Base-by-base conservation (phyloP, 257 asterid genomes). In the Leonotis leonurus region DNA sequence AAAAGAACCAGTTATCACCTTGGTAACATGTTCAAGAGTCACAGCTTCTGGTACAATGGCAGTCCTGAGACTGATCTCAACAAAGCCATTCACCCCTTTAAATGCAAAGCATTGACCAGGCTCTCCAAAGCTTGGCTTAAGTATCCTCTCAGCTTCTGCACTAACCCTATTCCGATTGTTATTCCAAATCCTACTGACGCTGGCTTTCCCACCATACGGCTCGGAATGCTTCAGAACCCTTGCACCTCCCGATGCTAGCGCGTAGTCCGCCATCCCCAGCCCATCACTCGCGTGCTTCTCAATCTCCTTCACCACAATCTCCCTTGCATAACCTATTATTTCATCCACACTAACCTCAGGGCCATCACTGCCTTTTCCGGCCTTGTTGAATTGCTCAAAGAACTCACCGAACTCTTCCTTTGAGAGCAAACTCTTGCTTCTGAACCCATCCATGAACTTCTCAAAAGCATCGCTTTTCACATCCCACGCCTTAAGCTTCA, bases 121-220 rank as follows among this genome's bases (percentile, higher is more conserved):
- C 81, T 89, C 97, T 60, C 99, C 99, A 75, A 93, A 89, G 76
- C 97, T 93, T 4, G 99, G 97, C 61, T 62, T 78, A 46, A 93
- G 62, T 85, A 93, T 87, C 87, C 74, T 88, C 56, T 70, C 77
- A 6, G 95, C 82, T 59, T 78, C 81, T 3, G 22, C 29, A 36
- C 77, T 65, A 43, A 72, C 79, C 63, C 24, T 63, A 25, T 50
- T 72, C 4, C 41, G 48, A 43, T 13, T 60, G 26, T 64, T 1
- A 45, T 71, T 56, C 79, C 81, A 69, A 52, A 27, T 24, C 17
- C 63, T 70, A 50, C 50, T 46, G 22, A 67, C 62, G 25, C 69
- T 60, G 18, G 39, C 3, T 50, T 70, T 68, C 10, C 49, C 66
- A 61, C 25, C 60, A 70, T 50, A 77, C 8, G 88, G 90, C 60